A percentile compares a stretch with the other conserved stretches of the same genome.
These are phyloP conservation scores for Arctium lappa DNA, from an alignment of 129 eudicot genomes.

Conservation along the genomic window DNA sequence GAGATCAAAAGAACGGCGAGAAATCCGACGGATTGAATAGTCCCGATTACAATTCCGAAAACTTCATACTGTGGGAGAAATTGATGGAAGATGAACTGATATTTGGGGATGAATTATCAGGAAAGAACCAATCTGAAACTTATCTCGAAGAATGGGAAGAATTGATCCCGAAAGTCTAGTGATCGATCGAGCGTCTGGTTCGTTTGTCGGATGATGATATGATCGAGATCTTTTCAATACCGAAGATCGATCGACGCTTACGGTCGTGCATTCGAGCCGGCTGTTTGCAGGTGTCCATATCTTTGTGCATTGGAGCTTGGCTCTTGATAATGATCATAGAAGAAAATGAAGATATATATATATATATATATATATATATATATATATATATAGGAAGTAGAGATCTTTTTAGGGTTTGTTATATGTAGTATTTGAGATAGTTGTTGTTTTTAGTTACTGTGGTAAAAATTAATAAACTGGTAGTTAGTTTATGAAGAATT, in stretches of 20 bases:
- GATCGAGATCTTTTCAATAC: not conserved
- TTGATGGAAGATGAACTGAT: constrained; percentile 72
- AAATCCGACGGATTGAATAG: constrained; percentile 15
- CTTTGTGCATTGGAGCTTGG: not conserved
- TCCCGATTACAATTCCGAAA: constrained; percentile 36
- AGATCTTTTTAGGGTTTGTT: not conserved
- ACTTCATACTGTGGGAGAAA: constrained; percentile 73
- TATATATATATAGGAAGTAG: not conserved
- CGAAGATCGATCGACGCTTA: not conserved
- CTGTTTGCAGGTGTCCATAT: not conserved
- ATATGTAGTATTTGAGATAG: not conserved
- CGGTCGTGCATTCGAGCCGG: not conserved
- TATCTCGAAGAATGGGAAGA: constrained; percentile 61
- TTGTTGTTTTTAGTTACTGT: not conserved
- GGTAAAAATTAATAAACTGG: not conserved
- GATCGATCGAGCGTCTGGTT: not conserved
- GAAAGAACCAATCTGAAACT: constrained; percentile 37
- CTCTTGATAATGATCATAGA: not conserved
- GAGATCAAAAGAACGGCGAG: constrained; percentile 28
- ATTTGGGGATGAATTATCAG: constrained; percentile 21
- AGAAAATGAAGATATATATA: not conserved
- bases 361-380: too few species aligned
- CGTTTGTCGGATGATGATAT: not conserved
- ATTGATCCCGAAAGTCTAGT: constrained; percentile 34
- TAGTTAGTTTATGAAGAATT: not conserved